Base-by-base conservation (phyloP, 345 rosid genomes). In the Murraya koenigii region DNA sequence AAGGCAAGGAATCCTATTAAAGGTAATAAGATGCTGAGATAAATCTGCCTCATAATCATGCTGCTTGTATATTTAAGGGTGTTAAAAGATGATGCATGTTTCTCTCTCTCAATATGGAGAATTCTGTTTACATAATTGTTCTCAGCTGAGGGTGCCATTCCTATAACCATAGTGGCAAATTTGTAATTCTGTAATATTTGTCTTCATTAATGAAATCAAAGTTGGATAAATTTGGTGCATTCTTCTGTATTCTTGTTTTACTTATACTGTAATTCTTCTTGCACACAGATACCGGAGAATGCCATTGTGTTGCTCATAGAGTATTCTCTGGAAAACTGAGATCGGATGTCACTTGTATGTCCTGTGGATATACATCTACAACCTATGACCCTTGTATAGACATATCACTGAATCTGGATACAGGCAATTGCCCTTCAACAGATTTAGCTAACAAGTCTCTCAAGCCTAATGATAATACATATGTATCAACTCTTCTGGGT, bases 381-480 rank as follows among this genome's bases (percentile, higher is more conserved):
- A 95, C 94, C 15, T 91, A 87, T 69, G 99, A 95, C 68, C 99
- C 98, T 33, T 95, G 94, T 66, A 82, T 95, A 73, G 99, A 92
- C 87, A 92, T 95, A 69, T 95, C 99, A 11, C 88, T 95, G 78
- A 90, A 93, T 83, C 75, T 95, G 85, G 97, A 91, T 66, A 81
- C 87, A 4, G 75, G 71, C 44, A 80, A 36, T 72, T 79, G 78
- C 75, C 77, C 84, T 33, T 56, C 82, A 3, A 79, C 82, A 47
- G 88, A 82, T 36, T 77, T 75, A 47, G 71, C 80, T 56, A 72
- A 70, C 74, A 87, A 84, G 78, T 77, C 85, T 68, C 39, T 71
- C 63, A 84, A 84, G 59, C 81, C 85, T 28, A 84, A 82, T 60
- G 84, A 77, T 77, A 84, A 77, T 59, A 22, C 81, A 32, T 44